A percentile compares a stretch with the other conserved stretches of the same genome.
phyloP scores from a whole-genome alignment of 345 rosid species.

The Eucalyptus fibrosa region DNA sequence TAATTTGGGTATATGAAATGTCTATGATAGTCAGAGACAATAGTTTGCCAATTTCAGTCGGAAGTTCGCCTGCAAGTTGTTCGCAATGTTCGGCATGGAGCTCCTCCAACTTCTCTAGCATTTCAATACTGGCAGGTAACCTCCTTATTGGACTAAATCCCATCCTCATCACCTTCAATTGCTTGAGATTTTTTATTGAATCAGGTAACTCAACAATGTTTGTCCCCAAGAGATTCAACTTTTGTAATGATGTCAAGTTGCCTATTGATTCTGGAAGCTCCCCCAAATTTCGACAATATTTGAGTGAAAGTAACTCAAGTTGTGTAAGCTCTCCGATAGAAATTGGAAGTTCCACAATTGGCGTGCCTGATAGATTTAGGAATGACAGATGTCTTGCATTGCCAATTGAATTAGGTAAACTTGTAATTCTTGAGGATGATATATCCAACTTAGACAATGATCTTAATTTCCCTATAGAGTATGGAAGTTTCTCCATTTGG shows the following conservation, averaged over 20 bases:
- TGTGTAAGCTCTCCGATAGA: accelerated
- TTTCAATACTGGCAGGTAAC: neutral
- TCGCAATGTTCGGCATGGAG: accelerated
- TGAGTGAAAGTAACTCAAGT: neutral
- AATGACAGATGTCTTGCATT: neutral
- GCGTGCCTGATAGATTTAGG: accelerated
- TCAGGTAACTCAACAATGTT: neutral
- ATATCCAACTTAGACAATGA: neutral
- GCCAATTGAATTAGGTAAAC: neutral
- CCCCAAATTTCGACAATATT: neutral
- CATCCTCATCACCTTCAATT: neutral
- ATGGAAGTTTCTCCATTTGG: accelerated
- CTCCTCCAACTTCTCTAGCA: neutral
- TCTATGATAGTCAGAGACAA: accelerated
- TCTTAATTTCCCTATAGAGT: neutral
- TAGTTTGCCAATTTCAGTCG: neutral
- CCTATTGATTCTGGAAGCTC: neutral
- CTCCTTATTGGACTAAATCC: neutral
- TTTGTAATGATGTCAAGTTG: neutral
- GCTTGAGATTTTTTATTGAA: neutral
- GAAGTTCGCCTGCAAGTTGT: neutral
- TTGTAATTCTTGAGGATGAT: neutral
- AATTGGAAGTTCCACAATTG: neutral
- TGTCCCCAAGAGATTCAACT: neutral
- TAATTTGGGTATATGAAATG: accelerated